Evolutionary conservation across 2,329 filamentous ascomycete species (phyloP).

Genomic region (Cryphonectria naterciae): DNA sequence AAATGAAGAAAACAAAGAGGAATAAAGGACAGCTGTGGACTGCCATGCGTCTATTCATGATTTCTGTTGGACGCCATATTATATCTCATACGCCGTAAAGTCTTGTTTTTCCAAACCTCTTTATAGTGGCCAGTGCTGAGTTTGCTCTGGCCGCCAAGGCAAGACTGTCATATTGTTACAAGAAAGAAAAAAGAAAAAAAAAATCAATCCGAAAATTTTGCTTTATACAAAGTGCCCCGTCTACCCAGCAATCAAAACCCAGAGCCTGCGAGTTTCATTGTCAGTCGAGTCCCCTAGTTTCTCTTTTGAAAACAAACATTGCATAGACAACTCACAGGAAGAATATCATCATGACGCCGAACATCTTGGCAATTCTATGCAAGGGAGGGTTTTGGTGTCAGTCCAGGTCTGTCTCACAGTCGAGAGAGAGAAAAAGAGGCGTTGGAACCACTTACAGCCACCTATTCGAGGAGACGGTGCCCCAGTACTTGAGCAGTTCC

Average conservation of each 20-base stretch:
- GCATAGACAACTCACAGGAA: conserved; percentile 59
- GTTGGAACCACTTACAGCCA: conserved; percentile 61
- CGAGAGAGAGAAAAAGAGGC: background rate
- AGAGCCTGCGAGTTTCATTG: conserved; percentile 50
- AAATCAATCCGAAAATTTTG: conserved; percentile 24
- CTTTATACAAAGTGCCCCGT: conserved; percentile 7
- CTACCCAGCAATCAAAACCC: conserved; percentile 68
- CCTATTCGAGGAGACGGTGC: conserved; percentile 87
- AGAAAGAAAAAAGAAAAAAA: conserved; percentile 6
- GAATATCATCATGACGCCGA: conserved; percentile 93
- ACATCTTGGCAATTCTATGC: conserved; percentile 68
- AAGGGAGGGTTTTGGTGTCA: background rate
- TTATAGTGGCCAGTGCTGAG: conserved; percentile 8
- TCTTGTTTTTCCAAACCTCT: conserved; percentile 24
- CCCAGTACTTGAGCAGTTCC: conserved; percentile 97
- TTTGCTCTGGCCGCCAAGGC: conserved; percentile 4
- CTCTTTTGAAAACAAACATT: background rate
- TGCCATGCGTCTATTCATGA: conserved; percentile 29
- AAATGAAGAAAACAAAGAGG: background rate
- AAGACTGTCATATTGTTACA: conserved; percentile 29
- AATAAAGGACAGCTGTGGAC: conserved; percentile 18
- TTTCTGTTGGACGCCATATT: conserved; percentile 25
- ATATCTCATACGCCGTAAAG: conserved; percentile 30
- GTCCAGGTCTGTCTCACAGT: background rate
- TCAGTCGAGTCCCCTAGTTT: conserved; percentile 11